Evolutionary conservation across 2,329 filamentous ascomycete genomes (phyloP).

Genomic region (Penicillium rolfsii): DNA sequence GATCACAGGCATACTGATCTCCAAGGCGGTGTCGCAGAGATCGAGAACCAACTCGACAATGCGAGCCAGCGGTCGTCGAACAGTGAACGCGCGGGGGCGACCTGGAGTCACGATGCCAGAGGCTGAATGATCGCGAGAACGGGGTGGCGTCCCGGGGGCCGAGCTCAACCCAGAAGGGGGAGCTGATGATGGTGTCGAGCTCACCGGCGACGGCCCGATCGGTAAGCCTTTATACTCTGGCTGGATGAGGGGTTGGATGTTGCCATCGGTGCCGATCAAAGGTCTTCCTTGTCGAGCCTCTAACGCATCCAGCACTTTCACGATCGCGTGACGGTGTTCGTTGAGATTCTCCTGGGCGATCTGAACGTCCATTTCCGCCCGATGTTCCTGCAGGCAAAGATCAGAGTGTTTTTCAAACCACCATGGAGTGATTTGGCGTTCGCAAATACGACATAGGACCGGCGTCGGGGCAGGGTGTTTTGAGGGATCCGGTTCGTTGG

Average conservation of each 20-base stretch:
- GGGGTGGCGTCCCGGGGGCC: constrained; percentile 65
- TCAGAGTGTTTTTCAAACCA: constrained; percentile 99
- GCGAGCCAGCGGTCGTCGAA: constrained; percentile 83
- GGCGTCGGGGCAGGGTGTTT: constrained; percentile 79
- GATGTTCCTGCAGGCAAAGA: constrained; percentile 91
- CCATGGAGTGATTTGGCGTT: constrained; percentile 96
- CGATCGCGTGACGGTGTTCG: constrained; percentile 91
- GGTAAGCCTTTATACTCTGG: constrained; percentile 86
- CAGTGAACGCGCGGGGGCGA: constrained; percentile 84
- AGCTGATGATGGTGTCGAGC: constrained; percentile 71
- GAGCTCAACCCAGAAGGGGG: constrained; percentile 71
- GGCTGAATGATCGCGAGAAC: constrained; percentile 69
- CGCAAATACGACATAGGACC: constrained; percentile 93
- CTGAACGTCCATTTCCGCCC: constrained; percentile 96
- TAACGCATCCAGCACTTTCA: constrained; percentile 89
- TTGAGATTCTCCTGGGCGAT: constrained; percentile 89
- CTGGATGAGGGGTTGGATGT: constrained; percentile 58
- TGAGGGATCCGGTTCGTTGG: constrained; percentile 71
- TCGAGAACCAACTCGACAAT: constrained; percentile 95
- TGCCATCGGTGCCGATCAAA: constrained; percentile 30
- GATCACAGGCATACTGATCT: constrained; percentile 91
- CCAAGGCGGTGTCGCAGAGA: constrained; percentile 91
- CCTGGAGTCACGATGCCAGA: constrained; percentile 69
- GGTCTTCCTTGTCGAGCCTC: constrained; percentile 64
- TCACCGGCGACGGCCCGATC: constrained; percentile 73